Base-by-base conservation (phyloP, 2,329 filamentous ascomycete species). In the Ceratocystis diversiconidia region DNA sequence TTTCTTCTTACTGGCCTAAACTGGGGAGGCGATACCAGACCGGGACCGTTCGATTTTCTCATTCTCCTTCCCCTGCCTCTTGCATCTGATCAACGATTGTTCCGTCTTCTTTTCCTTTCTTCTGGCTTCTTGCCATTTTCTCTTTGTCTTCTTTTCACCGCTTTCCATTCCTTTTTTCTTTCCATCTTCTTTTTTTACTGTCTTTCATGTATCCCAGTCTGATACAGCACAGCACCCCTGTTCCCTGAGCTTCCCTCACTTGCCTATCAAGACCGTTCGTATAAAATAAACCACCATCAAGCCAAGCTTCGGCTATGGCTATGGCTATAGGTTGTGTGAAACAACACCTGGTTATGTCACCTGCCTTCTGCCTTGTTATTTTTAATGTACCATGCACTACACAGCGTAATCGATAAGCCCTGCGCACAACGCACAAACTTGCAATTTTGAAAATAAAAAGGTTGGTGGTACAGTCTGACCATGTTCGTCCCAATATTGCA, bases 351-450 rank as follows among this genome's bases (percentile, higher is more conserved):
- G 36, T 15, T 15, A 52, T 52, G 48, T 52, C 48, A 52, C 48
- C 15, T 22, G 48, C 48, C 48, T 52, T 41, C 36, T 41, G 36
- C 36, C 36, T 41, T 12, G 8, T 36, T 41, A 50, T 48, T 48
- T 46, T 22, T 36, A 61, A 5, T 36, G 59, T 7, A 50, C 25
- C 28, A 5, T 50, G 19, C 30, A 25, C 3, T 32, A 36, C 52
- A 32, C 30, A 36, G 5, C 12, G 12, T 10, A 30, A 62, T 50
- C 61, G 61, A 62, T 62, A 62, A 62, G 61, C 25, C 61, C 43
- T 62, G 61, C 22, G 4, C 19, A 62, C 19, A 62, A 50, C 61
- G 61, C 61, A 62, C 61, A 62, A 62, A 19, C 7, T 25, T 62
- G 10, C 25, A 52, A 52, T 52, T 12, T 19, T 19, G 25, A 17